A percentile compares a stretch with the other conserved stretches of the same genome.
Evolutionary conservation across 331 rosid species (phyloP).

Genomic region (Acacia concinna): DNA sequence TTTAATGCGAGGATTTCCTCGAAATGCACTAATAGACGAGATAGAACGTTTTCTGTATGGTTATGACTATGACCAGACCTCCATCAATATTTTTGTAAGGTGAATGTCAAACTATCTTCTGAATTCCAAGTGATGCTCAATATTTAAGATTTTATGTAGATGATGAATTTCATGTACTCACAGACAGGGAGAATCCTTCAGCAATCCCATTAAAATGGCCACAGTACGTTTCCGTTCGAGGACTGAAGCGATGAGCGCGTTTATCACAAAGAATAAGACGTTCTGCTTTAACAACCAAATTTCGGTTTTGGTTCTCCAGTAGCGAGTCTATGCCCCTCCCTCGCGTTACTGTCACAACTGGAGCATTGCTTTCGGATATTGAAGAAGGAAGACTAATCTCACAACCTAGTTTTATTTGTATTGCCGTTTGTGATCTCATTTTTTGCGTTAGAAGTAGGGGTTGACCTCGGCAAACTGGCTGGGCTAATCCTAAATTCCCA

Average conservation of each 20-base stretch:
- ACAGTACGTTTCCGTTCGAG: slow-evolving; percentile 53
- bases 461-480: background rate
- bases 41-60: slow-evolving; percentile 62
- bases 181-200: slow-evolving; percentile 38
- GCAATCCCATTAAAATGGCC: slow-evolving; percentile 48
- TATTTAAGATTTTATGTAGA: slow-evolving; percentile 14
- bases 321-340: slow-evolving; percentile 5
- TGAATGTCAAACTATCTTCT: slow-evolving; percentile 26
- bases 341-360: slow-evolving; percentile 1
- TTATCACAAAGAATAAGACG: slow-evolving; percentile 61
- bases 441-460: background rate
- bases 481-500: background rate
- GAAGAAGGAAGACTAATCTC: slow-evolving; percentile 14
- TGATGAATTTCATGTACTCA: slow-evolving; percentile 22
- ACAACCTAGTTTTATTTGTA: background rate
- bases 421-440: background rate
- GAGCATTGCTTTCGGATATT: slow-evolving; percentile 22
- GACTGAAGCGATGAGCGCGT: slow-evolving; percentile 68
- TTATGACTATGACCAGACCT: slow-evolving; percentile 50
- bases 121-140: background rate
- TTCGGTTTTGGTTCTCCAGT: slow-evolving; percentile 65
- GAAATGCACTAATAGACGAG: slow-evolving; percentile 34
- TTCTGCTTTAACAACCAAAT: slow-evolving; percentile 62
- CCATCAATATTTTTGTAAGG: slow-evolving; percentile 52
- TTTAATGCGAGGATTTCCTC: slow-evolving; percentile 67